Evolutionary conservation across 2,329 filamentous ascomycete genomes (phyloP).

Genomic region (Trichoderma sp.): DNA sequence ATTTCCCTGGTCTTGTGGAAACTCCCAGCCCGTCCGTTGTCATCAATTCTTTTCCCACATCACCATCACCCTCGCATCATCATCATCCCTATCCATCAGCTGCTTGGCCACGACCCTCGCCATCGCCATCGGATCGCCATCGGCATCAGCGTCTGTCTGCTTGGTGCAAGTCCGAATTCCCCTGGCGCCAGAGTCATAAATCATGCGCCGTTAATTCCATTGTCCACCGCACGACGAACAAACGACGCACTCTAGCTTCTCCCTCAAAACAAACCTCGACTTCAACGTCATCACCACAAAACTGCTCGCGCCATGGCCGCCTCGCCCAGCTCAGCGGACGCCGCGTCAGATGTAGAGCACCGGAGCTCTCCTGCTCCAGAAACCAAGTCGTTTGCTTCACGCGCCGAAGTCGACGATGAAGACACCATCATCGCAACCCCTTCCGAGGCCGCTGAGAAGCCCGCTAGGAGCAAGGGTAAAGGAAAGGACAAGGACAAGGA

Average conservation of each 20-base stretch:
- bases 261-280: neutral
- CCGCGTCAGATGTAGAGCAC: conserved; percentile 48
- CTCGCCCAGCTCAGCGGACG: conserved; percentile 43
- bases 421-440: conserved; percentile 46
- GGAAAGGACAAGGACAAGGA: conserved; percentile 36
- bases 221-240: conserved; percentile 14
- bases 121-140: neutral
- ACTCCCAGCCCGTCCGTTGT: neutral
- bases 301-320: conserved; percentile 38
- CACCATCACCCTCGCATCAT: neutral
- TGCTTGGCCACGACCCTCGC: neutral
- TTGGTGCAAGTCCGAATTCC: neutral
- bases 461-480: conserved; percentile 39
- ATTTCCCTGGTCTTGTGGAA: neutral
- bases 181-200: neutral
- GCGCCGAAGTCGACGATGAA: conserved; percentile 50
- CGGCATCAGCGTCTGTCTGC: neutral
- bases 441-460: conserved; percentile 44
- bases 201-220: conserved; percentile 26
- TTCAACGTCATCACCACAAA: conserved; percentile 11
- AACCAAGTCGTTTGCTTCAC: conserved; percentile 50
- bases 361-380: conserved; percentile 49
- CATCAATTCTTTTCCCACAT: neutral
- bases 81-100: neutral
- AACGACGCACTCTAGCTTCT: neutral